phyloP scores from a whole-genome alignment of 768 basidiomycete genomes.

The Hemileccinum impolitum region DNA sequence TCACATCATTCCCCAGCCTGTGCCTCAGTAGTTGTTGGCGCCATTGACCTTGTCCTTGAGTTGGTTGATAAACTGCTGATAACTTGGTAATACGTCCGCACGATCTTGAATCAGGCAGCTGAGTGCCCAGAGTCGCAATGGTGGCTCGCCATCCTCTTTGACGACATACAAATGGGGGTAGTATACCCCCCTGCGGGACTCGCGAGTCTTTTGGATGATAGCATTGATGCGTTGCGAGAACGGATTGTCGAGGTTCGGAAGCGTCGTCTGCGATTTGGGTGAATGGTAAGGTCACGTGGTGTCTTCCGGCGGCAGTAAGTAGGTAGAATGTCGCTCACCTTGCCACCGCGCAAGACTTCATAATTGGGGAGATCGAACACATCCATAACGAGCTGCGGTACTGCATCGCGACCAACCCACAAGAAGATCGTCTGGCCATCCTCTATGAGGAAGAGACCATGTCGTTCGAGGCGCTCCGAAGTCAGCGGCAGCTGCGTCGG shows the following conservation, averaged over 20 bases:
- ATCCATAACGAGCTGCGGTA: slow-evolving; percentile 91
- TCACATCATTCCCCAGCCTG: background rate
- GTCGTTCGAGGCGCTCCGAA: slow-evolving; percentile 91
- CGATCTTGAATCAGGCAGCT: slow-evolving; percentile 94
- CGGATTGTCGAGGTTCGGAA: slow-evolving; percentile 87
- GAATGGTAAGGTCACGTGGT: too few relatives aligned
- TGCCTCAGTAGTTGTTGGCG: slow-evolving; percentile 29
- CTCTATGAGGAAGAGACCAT: slow-evolving; percentile 95
- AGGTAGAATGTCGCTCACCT: slow-evolving; percentile 45
- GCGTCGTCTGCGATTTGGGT: slow-evolving; percentile 56
- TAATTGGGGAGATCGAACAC: slow-evolving; percentile 91
- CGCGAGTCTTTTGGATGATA: slow-evolving; percentile 90
- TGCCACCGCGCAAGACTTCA: slow-evolving; percentile 88
- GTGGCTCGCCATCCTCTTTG: slow-evolving; percentile 97
- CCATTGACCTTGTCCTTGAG: slow-evolving; percentile 77
- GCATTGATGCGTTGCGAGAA: slow-evolving; percentile 97
- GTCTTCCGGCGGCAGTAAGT: background rate
- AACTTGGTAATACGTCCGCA: slow-evolving; percentile 91
- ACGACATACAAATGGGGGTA: slow-evolving; percentile 93
- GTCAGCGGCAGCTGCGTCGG: slow-evolving; percentile 88
- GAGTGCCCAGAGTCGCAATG: slow-evolving; percentile 92
- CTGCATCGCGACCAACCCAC: slow-evolving; percentile 97
- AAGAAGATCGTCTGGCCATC: slow-evolving; percentile 98
- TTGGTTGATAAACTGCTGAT: slow-evolving; percentile 89
- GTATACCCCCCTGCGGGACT: slow-evolving; percentile 90